Evolutionary conservation across 257 asterid species (phyloP).

Genomic region (Petunia secreta): DNA sequence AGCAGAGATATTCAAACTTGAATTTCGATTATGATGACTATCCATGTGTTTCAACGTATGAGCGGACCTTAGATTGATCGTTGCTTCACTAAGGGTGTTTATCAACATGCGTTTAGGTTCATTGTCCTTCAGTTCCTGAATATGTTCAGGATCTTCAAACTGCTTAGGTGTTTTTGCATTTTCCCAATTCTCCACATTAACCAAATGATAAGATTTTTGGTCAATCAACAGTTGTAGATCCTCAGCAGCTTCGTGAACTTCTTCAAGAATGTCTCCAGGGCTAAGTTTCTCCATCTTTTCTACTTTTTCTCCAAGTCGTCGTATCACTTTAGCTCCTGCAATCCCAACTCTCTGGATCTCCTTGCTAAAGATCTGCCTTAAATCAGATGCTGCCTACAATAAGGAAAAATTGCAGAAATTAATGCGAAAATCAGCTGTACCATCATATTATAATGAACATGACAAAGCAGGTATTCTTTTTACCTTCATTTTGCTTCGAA

Average conservation of each 20-base stretch:
- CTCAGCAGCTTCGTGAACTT: slow-evolving; percentile 90
- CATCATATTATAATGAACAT: too few relatives aligned
- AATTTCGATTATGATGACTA: slow-evolving; percentile 39
- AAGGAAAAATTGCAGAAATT: not conserved
- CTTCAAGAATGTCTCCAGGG: slow-evolving; percentile 59
- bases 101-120: slow-evolving; percentile 47
- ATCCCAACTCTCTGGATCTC: slow-evolving; percentile 77
- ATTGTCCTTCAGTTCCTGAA: slow-evolving; percentile 71
- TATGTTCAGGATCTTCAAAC: slow-evolving; percentile 54
- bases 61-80: slow-evolving; percentile 47
- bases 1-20: slow-evolving; percentile 34
- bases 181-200: slow-evolving; percentile 82
- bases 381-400: slow-evolving; percentile 75
- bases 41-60: slow-evolving; percentile 43
- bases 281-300: slow-evolving; percentile 90
- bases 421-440: not conserved
- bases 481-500: too few relatives aligned
- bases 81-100: slow-evolving; percentile 56
- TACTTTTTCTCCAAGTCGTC: slow-evolving; percentile 74
- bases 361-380: slow-evolving; percentile 67
- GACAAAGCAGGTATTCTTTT: too few relatives aligned
- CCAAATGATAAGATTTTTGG: slow-evolving; percentile 79
- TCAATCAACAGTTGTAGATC: slow-evolving; percentile 80
- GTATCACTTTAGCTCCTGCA: slow-evolving; percentile 82
- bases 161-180: slow-evolving; percentile 52